Percentiles rank a stretch among this genome's conserved stretches.
phyloP scores from a whole-genome alignment of 495 filamentous ascomycete genomes.

The Xylaria scruposa region DNA sequence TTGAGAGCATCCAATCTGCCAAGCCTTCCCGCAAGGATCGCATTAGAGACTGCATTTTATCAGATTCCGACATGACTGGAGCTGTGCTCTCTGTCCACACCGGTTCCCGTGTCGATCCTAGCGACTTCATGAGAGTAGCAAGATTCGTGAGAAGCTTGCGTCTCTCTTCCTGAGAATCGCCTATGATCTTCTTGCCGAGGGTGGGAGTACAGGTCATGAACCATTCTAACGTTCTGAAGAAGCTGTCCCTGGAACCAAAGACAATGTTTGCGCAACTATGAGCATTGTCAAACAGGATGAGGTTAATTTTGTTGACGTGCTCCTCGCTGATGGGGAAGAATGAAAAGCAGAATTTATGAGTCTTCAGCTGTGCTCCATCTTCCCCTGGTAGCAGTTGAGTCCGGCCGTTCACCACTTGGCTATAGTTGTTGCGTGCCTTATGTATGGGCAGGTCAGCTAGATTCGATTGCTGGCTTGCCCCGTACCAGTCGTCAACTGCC shows the following conservation, averaged over 20 bases:
- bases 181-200: slow-evolving; percentile 32
- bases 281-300: slow-evolving; percentile 49
- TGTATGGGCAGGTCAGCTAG: slow-evolving; percentile 49
- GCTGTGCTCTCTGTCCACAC: slow-evolving; percentile 19
- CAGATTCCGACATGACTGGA: not conserved
- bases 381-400: slow-evolving; percentile 27
- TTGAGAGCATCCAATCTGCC: slow-evolving; percentile 7
- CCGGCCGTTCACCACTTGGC: slow-evolving; percentile 38
- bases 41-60: not conserved
- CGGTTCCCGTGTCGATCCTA: slow-evolving; percentile 33
- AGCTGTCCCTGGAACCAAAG: slow-evolving; percentile 33
- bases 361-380: slow-evolving; percentile 26
- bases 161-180: slow-evolving; percentile 25
- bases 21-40: slow-evolving; percentile 6
- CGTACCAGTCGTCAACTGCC: slow-evolving; percentile 23
- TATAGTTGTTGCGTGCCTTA: slow-evolving; percentile 50
- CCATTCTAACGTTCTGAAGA: slow-evolving; percentile 42
- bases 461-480: slow-evolving; percentile 25
- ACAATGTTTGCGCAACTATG: slow-evolving; percentile 36
- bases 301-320: slow-evolving; percentile 53
- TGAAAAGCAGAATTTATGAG: slow-evolving; percentile 46
- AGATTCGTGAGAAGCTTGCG: slow-evolving; percentile 37
- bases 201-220: slow-evolving; percentile 35
- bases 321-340: slow-evolving; percentile 44
- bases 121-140: slow-evolving; percentile 32